Conservation (phyloP, 352 stramenopile genomes). For the Blastocystis sp. region DNA sequence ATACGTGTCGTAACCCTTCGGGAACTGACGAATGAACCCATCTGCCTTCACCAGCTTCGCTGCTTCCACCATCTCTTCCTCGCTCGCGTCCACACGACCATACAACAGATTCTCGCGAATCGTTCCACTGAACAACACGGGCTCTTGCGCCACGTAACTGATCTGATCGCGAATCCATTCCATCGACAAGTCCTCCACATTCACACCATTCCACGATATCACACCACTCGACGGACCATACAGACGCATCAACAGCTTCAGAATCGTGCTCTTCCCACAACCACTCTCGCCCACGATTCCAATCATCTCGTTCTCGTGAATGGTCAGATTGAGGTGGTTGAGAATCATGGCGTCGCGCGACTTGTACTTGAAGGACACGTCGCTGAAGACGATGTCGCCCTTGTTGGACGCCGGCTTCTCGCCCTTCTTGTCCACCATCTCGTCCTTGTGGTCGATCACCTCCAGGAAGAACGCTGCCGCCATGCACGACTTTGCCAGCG, state of each 20-base stretch:
- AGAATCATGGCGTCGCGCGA: constrained; percentile 75
- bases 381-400: constrained; percentile 77
- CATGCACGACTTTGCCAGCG: constrained; percentile 57
- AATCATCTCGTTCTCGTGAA: constrained; percentile 72
- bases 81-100: constrained; percentile 80
- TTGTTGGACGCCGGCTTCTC: not conserved
- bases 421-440: constrained; percentile 10
- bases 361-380: constrained; percentile 77
- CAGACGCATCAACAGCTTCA: constrained; percentile 77
- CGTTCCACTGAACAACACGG: constrained; percentile 84
- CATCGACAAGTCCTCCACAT: constrained; percentile 20
- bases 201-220: constrained; percentile 4
- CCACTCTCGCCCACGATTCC: constrained; percentile 77
- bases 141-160: constrained; percentile 87
- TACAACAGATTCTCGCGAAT: constrained; percentile 83
- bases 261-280: constrained; percentile 76
- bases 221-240: constrained; percentile 73
- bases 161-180: constrained; percentile 80
- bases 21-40: constrained; percentile 87
- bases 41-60: constrained; percentile 86
- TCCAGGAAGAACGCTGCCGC: constrained; percentile 59
- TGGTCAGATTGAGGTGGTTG: constrained; percentile 74
- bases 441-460: constrained; percentile 57
- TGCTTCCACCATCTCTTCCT: constrained; percentile 81
- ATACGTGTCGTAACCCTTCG: constrained; percentile 85